Percentiles rank a stretch among this genome's conserved stretches.
Conservation (phyloP, 768 basidiomycete species). For the Pulveroboletus sp. region DNA sequence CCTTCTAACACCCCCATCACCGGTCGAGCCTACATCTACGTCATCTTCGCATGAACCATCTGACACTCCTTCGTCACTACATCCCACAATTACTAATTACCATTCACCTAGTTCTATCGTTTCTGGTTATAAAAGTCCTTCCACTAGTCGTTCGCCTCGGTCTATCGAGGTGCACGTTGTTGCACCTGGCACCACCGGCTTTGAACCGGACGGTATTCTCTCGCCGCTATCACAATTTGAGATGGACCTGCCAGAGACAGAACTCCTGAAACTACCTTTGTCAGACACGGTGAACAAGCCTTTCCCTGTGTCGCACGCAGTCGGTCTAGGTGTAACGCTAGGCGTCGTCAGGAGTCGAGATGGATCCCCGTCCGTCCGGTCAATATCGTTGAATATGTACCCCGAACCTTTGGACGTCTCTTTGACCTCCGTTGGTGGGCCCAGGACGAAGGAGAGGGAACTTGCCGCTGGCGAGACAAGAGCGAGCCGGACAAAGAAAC, state of each 20-base stretch:
- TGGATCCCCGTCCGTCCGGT: background rate
- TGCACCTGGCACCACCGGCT: background rate
- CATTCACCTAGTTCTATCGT: background rate
- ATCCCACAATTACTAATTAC: background rate
- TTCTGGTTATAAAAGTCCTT: background rate
- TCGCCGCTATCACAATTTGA: slow-evolving; percentile 27
- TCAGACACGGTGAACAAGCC: slow-evolving; percentile 22
- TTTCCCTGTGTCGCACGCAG: slow-evolving; percentile 5
- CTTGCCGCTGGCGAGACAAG: background rate
- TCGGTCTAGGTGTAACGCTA: background rate
- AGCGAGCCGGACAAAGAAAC: slow-evolving; percentile 9
- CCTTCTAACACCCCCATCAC: slow-evolving; percentile 7
- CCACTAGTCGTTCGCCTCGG: background rate
- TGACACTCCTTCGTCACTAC: background rate
- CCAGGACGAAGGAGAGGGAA: slow-evolving; percentile 11
- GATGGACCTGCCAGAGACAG: slow-evolving; percentile 19
- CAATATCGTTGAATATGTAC: slow-evolving; percentile 1
- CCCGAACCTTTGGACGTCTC: background rate
- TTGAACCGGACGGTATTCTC: slow-evolving; percentile 5
- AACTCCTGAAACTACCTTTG: slow-evolving; percentile 16
- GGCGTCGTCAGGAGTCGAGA: background rate
- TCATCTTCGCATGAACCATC: background rate
- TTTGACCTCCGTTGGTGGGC: background rate
- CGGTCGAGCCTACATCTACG: slow-evolving; percentile 4
- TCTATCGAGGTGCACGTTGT: background rate